Conservation (phyloP, 1,284 basidiomycete species). For the Malassezia cuniculi region DNA sequence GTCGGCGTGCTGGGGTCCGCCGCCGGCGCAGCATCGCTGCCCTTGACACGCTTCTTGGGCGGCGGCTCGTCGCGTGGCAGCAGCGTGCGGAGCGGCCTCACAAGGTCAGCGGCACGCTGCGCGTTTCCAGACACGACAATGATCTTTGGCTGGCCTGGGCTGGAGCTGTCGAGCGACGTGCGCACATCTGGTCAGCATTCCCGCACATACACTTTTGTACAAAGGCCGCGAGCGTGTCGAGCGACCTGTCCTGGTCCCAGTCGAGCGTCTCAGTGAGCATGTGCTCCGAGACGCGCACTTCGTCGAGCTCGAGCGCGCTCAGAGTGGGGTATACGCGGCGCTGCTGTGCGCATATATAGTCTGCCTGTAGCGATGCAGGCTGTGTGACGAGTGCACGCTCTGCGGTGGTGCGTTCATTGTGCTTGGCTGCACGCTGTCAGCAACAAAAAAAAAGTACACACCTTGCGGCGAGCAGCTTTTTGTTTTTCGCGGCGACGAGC, state of each 20-base stretch:
- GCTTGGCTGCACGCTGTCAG: background rate
- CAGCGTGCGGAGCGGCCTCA: conserved; percentile 21
- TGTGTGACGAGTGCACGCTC: conserved; percentile 1
- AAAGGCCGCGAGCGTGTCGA: conserved; percentile 17
- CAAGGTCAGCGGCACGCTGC: conserved; percentile 31
- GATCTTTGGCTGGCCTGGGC: conserved; percentile 19
- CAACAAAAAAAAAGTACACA: background rate
- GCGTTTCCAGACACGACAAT: conserved; percentile 36
- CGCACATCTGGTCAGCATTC: background rate
- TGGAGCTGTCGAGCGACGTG: conserved; percentile 3
- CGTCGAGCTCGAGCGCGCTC: conserved; percentile 33
- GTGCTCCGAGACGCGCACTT: conserved; percentile 18
- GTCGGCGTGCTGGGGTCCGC: conserved; percentile 8
- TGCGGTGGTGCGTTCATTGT: background rate
- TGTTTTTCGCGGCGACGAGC: conserved; percentile 14
- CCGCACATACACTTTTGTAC: conserved; percentile 15
- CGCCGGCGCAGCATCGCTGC: background rate
- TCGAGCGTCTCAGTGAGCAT: conserved; percentile 23
- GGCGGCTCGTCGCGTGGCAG: conserved; percentile 11
- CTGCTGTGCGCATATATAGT: conserved; percentile 27
- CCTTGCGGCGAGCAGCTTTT: conserved; percentile 9
- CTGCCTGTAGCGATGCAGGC: conserved; percentile 30
- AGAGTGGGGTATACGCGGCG: conserved; percentile 23
- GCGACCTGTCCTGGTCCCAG: conserved; percentile 14
- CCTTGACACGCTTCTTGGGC: conserved; percentile 5